These are phyloP conservation scores for Solanum ahanhuiri DNA, from an alignment of 257 asterid species.

Conservation along the genomic window DNA sequence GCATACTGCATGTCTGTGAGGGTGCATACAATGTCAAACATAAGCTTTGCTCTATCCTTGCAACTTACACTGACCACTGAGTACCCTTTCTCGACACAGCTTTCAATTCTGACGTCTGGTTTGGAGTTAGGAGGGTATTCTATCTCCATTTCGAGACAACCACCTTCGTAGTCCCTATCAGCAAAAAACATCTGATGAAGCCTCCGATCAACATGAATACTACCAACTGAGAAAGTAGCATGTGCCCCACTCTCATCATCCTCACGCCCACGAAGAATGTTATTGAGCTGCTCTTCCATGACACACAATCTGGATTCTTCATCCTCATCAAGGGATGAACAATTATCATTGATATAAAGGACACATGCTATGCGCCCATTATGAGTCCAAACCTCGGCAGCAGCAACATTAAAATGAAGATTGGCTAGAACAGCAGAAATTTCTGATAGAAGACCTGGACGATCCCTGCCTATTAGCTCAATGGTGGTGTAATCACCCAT, in stretches of 20 bases:
- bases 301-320: slow-evolving; percentile 56
- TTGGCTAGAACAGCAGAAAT: slow-evolving; percentile 75
- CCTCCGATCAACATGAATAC: slow-evolving; percentile 74
- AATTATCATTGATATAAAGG: slow-evolving; percentile 62
- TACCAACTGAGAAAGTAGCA: slow-evolving; percentile 55
- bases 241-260: slow-evolving; percentile 35
- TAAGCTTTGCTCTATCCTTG: slow-evolving; percentile 86
- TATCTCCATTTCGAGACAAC: slow-evolving; percentile 15
- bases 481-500: slow-evolving; percentile 61
- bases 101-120: slow-evolving; percentile 58
- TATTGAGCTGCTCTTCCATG: slow-evolving; percentile 75
- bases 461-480: slow-evolving; percentile 84
- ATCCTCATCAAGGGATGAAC: slow-evolving; percentile 42
- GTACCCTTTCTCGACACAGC: slow-evolving; percentile 80
- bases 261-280: slow-evolving; percentile 51
- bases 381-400: slow-evolving; percentile 99
- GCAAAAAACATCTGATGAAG: slow-evolving; percentile 90
- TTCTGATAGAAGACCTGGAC: slow-evolving; percentile 88
- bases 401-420: slow-evolving; percentile 70
- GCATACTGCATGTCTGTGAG: slow-evolving; percentile 89
- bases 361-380: slow-evolving; percentile 85
- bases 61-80: slow-evolving; percentile 79
- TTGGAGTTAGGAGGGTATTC: slow-evolving; percentile 23
- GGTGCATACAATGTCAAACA: slow-evolving; percentile 97
- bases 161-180: slow-evolving; percentile 74